Evolutionary conservation across 176 grass and related monocot species (phyloP), one percentile per base, ranked within the genome.

Genomic region (Saccharum officinarum): DNA sequence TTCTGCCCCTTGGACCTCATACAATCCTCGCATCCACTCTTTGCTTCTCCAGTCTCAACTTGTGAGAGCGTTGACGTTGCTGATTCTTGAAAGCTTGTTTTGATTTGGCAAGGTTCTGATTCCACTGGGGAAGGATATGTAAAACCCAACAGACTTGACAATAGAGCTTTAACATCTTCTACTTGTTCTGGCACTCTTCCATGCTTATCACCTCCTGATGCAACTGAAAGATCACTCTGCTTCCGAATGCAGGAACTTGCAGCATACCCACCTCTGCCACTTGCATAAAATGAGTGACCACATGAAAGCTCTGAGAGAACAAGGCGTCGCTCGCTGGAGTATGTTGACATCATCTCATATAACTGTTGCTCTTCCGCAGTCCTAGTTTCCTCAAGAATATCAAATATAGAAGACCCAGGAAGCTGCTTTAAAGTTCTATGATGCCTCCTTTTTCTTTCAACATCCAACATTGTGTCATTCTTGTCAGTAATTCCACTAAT

Each of bases 311-410:
- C 97, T 60, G 75, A 88, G 82, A 99, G 90, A 39, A 97, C 79
- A 82, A 99, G 94, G n/a, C 85, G 88, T 10, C 94, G 91, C 81
- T 99, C 97, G 79, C 88, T 99, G 30, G 97, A 92, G 88, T 99
- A 99, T 10, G 91, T 86, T 23, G 81, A 73, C 61, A 89, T 74
- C 82, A 87, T 86, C 38, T 99, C 97, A 83, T 89, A 66, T 52
- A 94, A 84, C 28, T 88, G 81, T 71, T 88, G 82, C 45, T 78
- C 67, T 89, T 97, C 90, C 55, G 22, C 76, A 73, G 86, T 82
- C 88, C 44, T 86, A 78, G 83, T 84, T 83, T 97, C 97, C 88
- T 92, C 97, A 78, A 99, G 75, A 85, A 92, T 84, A 86, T 96
- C 90, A 86, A 89, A 77, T 76, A 94, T 91, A 76, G 83, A 94